phyloP scores from a whole-genome alignment of 805 yeast genomes.

The Yamadazyma laniorum region DNA sequence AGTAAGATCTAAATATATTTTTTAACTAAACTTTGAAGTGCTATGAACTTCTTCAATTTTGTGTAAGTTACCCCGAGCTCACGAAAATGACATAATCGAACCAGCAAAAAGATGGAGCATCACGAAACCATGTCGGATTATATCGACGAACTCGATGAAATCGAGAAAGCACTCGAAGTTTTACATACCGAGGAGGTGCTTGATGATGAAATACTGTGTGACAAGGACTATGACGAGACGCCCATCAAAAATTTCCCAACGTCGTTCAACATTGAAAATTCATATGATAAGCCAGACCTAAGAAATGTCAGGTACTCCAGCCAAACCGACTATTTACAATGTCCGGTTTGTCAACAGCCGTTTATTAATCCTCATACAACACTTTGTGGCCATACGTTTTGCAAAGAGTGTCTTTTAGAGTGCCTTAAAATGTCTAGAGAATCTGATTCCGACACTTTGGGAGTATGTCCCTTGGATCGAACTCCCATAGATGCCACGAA shows the following conservation, averaged over 20 bases:
- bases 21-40: no score
- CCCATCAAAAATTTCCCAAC: neutral
- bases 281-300: constrained; percentile 25
- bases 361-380: constrained; percentile 62
- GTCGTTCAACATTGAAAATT: constrained; percentile 5
- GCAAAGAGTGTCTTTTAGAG: constrained; percentile 52
- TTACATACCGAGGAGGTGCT: neutral
- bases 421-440: constrained; percentile 37
- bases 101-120: no score
- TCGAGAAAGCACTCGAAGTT: constrained; percentile 4
- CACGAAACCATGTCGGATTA: constrained; percentile 5
- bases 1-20: no score
- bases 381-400: constrained; percentile 67
- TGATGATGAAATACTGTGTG: neutral
- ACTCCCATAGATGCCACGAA: constrained; percentile 40
- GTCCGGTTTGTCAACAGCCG: constrained; percentile 71
- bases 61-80: no score
- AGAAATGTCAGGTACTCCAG: constrained; percentile 30
- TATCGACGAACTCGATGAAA: constrained; percentile 5
- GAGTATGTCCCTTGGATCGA: constrained; percentile 60
- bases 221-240: constrained; percentile 2
- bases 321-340: constrained; percentile 32
- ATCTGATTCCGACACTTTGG: constrained; percentile 17
- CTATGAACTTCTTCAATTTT: no score
- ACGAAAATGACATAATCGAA: no score